These are phyloP conservation scores for Trichosporon coremiiforme DNA, from an alignment of 1,284 basidiomycete species.

Conservation along the genomic window DNA sequence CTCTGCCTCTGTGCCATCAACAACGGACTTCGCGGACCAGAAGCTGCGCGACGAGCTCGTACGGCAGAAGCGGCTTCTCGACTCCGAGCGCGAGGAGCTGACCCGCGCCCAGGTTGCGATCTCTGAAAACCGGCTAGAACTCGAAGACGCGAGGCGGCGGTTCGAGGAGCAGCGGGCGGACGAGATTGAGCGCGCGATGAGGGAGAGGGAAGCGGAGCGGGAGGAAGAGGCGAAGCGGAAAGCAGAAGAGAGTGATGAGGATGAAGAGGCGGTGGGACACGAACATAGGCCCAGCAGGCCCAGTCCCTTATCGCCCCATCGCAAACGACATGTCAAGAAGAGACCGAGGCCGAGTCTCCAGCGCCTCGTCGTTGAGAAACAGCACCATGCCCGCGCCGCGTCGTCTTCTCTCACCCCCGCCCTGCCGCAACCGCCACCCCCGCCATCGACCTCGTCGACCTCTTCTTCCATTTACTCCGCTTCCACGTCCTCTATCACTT, in stretches of 20 bases:
- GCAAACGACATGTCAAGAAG: conserved; percentile 5
- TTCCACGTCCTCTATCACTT: neutral
- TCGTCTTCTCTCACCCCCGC: too few species aligned
- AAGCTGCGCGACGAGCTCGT: conserved; percentile 36
- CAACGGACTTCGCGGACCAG: conserved; percentile 34
- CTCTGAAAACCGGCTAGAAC: conserved; percentile 62
- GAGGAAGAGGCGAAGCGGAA: neutral
- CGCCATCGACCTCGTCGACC: too few species aligned
- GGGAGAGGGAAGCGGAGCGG: conserved; percentile 58
- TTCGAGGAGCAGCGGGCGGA: conserved; percentile 65
- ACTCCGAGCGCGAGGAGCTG: conserved; percentile 68
- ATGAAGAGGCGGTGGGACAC: neutral
- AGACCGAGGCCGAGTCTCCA: conserved; percentile 39
- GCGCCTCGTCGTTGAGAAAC: conserved; percentile 46
- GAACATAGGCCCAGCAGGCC: neutral
- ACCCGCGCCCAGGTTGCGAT: conserved; percentile 67
- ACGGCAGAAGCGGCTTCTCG: conserved; percentile 58
- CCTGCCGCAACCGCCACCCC: too few species aligned
- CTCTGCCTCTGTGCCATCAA: conserved; percentile 24
- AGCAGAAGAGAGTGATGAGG: neutral
- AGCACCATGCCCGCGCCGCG: conserved; percentile 23
- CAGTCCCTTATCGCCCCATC: neutral
- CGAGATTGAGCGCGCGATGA: neutral
- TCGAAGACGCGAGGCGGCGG: conserved; percentile 63
- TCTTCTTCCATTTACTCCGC: neutral